Evolutionary conservation across 805 yeast genomes (phyloP).

Genomic region (Kodamaea neixiangensis): DNA sequence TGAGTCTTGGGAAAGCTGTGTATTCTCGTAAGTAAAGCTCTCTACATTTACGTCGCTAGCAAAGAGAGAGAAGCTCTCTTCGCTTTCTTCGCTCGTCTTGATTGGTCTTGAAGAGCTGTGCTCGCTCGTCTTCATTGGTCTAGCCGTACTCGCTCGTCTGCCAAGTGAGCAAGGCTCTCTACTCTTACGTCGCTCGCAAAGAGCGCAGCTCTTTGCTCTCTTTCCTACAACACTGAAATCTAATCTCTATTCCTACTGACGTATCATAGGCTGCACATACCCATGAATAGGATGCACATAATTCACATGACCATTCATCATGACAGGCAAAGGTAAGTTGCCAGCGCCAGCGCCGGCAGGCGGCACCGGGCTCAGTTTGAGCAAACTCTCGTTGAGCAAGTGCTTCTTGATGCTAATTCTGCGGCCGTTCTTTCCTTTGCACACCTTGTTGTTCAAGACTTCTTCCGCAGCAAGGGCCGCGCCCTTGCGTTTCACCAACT

Average conservation of each 20-base stretch:
- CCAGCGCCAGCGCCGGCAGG: conserved; percentile 10
- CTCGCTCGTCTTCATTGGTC: no score
- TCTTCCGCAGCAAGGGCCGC: conserved; percentile 33
- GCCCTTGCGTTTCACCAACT: conserved; percentile 33
- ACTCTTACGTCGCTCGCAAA: no score
- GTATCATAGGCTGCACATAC: conserved; percentile 1
- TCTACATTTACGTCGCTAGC: no score
- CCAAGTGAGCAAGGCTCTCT: no score
- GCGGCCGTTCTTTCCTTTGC: conserved; percentile 46
- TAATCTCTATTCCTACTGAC: not conserved
- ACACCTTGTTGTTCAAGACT: conserved; percentile 44
- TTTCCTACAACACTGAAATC: not conserved
- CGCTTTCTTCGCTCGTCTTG: no score
- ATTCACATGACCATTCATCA: conserved; percentile 6
- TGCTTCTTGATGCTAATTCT: conserved; percentile 38
- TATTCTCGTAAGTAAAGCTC: no score
- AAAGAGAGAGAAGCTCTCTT: no score
- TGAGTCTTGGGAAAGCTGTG: no score
- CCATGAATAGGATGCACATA: conserved; percentile 7
- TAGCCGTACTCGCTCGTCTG: no score
- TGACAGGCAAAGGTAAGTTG: conserved; percentile 9
- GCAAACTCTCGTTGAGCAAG: conserved; percentile 15
- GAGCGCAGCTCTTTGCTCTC: no score
- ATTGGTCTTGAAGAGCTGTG: no score
- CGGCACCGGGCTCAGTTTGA: conserved; percentile 10